phyloP scores from a whole-genome alignment of 768 basidiomycete genomes.

The Mycena vulgaris region DNA sequence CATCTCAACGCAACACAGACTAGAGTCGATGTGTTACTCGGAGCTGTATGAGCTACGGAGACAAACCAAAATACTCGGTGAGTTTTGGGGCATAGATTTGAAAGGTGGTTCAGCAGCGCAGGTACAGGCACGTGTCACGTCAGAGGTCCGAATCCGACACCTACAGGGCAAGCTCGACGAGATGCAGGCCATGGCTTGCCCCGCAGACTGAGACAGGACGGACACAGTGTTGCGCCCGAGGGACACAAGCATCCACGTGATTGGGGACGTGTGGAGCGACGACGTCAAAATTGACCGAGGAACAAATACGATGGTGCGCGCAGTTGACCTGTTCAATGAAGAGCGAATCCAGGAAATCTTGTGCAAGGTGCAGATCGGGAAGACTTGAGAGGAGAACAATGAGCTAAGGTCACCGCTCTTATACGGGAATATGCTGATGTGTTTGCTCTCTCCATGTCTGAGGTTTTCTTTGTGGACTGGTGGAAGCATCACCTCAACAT shows the following conservation, averaged over 20 bases:
- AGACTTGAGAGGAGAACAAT: no score
- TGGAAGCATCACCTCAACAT: no score
- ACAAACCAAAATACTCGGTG: not conserved
- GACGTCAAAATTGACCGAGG: slow-evolving; percentile 3
- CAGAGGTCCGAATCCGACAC: not conserved
- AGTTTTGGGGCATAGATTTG: not conserved
- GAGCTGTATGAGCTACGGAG: no score
- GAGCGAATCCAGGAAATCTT: slow-evolving; percentile 37
- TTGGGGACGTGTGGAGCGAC: not conserved
- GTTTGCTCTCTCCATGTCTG: slow-evolving; percentile 30
- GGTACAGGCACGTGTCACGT: not conserved
- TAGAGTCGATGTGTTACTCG: no score
- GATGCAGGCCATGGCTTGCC: not conserved
- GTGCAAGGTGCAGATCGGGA: slow-evolving; percentile 34
- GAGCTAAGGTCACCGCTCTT: not conserved
- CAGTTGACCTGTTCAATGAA: slow-evolving; percentile 36
- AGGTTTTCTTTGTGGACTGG: slow-evolving; percentile 23
- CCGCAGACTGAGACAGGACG: not conserved
- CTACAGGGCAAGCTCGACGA: not conserved
- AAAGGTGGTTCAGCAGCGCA: not conserved
- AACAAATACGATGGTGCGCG: no score
- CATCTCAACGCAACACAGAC: no score
- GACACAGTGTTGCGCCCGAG: not conserved
- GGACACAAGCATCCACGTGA: not conserved
- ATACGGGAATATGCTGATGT: slow-evolving; percentile 33